A percentile compares a stretch with the other conserved stretches of the same genome.
Conservation (phyloP, 306 rosid species). For the Corylus avellana region DNA sequence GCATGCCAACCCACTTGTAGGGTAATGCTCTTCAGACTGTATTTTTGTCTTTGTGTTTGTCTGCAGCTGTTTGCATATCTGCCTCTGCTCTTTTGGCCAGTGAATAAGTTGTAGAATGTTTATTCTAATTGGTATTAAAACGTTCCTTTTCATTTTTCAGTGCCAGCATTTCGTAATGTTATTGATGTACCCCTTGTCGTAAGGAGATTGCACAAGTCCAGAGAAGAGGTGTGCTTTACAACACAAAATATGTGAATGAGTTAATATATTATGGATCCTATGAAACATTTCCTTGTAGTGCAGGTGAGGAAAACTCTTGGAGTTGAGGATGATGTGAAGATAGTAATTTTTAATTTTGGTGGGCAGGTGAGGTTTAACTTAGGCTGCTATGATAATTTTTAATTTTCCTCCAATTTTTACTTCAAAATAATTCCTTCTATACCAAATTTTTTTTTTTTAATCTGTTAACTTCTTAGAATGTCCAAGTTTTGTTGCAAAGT, state of each 20-base stretch:
- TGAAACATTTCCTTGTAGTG: constrained; percentile 23
- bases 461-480: too few relatives aligned
- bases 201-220: constrained; percentile 83
- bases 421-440: not conserved
- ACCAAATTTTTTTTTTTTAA: constrained; percentile 12
- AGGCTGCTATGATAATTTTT: too few relatives aligned
- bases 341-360: constrained; percentile 90
- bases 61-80: too few relatives aligned
- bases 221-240: constrained; percentile 60
- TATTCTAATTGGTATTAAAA: constrained; percentile 1
- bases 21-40: too few relatives aligned
- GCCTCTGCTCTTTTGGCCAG: too few relatives aligned
- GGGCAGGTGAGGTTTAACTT: constrained; percentile 60
- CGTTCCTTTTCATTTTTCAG: constrained; percentile 39
- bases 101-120: too few relatives aligned
- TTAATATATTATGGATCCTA: too few relatives aligned
- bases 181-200: constrained; percentile 95
- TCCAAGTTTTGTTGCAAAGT: too few relatives aligned
- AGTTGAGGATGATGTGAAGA: constrained; percentile 64
- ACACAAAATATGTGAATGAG: too few relatives aligned
- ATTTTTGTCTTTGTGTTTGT: too few relatives aligned
- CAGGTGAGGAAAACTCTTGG: constrained; percentile 86
- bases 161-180: constrained; percentile 93
- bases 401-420: too few relatives aligned
- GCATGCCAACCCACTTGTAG: too few relatives aligned